Evolutionary conservation across 1,139 yeast genomes (phyloP).

Genomic region (Taiozyma sp.): DNA sequence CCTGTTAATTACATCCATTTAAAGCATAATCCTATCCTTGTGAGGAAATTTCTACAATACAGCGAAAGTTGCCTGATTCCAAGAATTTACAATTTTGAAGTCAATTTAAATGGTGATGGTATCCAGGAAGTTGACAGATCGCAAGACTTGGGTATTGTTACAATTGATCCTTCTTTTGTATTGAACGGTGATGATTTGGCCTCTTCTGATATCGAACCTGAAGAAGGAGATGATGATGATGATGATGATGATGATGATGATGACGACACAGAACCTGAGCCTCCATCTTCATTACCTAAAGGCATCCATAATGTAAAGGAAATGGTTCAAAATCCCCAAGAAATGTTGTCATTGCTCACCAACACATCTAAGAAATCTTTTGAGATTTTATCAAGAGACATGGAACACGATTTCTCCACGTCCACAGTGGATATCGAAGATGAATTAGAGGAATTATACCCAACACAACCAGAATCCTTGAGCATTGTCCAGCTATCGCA

Average conservation of each 20-base stretch:
- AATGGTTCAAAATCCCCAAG: conserved; percentile 4
- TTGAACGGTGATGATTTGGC: conserved; percentile 15
- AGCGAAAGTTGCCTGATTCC: conserved; percentile 3
- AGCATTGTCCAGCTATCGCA: conserved; percentile 15
- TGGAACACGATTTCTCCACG: neutral
- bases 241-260: conserved; percentile 1
- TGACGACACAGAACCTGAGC: neutral
- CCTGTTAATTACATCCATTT: conserved; percentile 15
- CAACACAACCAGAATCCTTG: conserved; percentile 23
- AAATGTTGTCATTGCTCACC: neutral
- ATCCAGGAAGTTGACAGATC: conserved; percentile 4
- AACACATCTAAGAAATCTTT: neutral
- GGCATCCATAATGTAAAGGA: conserved; percentile 14
- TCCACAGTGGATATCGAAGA: conserved; percentile 16
- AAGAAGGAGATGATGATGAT: conserved; percentile 2
- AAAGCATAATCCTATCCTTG: conserved; percentile 10
- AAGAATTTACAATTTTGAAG: conserved; percentile 1
- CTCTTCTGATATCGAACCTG: conserved; percentile 8
- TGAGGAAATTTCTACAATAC: conserved; percentile 10
- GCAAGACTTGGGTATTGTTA: neutral
- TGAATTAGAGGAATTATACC: conserved; percentile 24
- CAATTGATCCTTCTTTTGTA: conserved; percentile 6
- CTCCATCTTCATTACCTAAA: conserved; percentile 13
- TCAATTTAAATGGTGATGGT: conserved; percentile 5
- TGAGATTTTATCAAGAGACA: conserved; percentile 1